Conservation (phyloP, 768 basidiomycete species). For the Agrocybe pediades region DNA sequence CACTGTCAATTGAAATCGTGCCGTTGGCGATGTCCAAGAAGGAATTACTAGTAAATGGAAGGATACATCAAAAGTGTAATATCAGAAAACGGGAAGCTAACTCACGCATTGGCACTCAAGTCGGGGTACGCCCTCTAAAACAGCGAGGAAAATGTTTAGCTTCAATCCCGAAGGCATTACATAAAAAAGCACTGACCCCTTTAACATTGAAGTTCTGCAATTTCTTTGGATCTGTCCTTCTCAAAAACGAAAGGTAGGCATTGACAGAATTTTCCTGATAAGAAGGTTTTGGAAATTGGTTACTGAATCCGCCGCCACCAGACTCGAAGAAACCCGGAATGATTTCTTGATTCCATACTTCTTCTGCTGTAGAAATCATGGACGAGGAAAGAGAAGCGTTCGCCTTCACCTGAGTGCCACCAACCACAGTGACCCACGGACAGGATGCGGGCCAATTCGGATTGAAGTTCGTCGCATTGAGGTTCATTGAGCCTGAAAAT, state of each 20-base stretch:
- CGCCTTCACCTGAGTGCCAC: slow-evolving; percentile 45
- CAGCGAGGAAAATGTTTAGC: background rate
- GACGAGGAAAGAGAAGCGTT: slow-evolving; percentile 31
- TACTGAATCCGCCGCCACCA: slow-evolving; percentile 51
- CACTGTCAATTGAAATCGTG: slow-evolving; percentile 28
- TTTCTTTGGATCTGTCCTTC: slow-evolving; percentile 25
- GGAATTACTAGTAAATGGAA: slow-evolving; percentile 7
- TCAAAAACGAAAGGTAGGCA: slow-evolving; percentile 38
- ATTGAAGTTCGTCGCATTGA: slow-evolving; percentile 38
- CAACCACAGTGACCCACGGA: slow-evolving; percentile 52
- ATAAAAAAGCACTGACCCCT: slow-evolving; percentile 28
- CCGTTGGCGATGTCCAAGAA: slow-evolving; percentile 18
- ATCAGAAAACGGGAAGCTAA: background rate
- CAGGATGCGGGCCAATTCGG: slow-evolving; percentile 46
- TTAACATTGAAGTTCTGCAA: slow-evolving; percentile 25
- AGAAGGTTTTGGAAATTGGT: slow-evolving; percentile 30
- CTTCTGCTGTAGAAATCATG: slow-evolving; percentile 35
- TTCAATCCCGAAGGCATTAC: too few species aligned
- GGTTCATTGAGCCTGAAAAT: slow-evolving; percentile 32
- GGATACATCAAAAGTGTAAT: background rate
- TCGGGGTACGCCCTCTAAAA: slow-evolving; percentile 49
- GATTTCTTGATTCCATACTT: slow-evolving; percentile 44
- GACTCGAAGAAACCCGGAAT: slow-evolving; percentile 42
- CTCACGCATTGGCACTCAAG: slow-evolving; percentile 48
- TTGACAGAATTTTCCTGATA: slow-evolving; percentile 45